Evolutionary conservation across 106 monocot genomes (phyloP).

Genomic region (Narthecium ossifragum): DNA sequence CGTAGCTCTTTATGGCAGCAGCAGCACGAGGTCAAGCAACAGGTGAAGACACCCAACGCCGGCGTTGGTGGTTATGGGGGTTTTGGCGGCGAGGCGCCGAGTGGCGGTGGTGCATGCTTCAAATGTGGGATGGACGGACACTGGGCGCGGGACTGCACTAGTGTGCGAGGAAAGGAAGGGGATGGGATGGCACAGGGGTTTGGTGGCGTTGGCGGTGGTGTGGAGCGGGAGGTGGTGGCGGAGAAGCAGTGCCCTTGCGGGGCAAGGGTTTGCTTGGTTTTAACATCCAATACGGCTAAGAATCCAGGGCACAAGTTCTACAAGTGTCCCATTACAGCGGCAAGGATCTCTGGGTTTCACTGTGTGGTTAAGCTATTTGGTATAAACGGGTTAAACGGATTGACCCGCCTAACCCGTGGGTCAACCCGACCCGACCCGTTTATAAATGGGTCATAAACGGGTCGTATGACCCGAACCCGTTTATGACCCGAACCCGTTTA

Average conservation of each 20-base stretch:
- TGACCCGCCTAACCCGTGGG: too few species aligned
- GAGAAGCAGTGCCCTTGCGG: slow-evolving; percentile 69
- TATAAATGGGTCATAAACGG: too few species aligned
- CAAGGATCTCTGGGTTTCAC: neutral
- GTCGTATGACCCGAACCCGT: too few species aligned
- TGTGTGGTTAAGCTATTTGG: too few species aligned
- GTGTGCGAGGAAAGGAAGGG: too few species aligned
- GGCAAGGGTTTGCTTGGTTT: slow-evolving; percentile 42
- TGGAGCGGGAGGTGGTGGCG: slow-evolving; percentile 3
- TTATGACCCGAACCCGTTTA: too few species aligned
- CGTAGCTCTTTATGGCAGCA: slow-evolving; percentile 61
- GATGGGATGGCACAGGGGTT: neutral
- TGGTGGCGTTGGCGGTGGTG: neutral
- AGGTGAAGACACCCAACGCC: slow-evolving; percentile 1
- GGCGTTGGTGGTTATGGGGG: neutral
- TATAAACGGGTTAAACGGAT: too few species aligned
- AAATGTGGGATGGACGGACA: slow-evolving; percentile 66
- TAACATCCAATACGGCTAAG: slow-evolving; percentile 56
- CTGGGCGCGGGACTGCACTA: slow-evolving; percentile 66
- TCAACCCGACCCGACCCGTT: too few species aligned
- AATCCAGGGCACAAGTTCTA: slow-evolving; percentile 76
- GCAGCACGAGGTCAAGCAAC: slow-evolving; percentile 18
- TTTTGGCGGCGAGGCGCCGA: neutral
- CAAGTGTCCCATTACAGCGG: slow-evolving; percentile 43
- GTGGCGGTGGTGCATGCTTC: slow-evolving; percentile 35